Conservation (phyloP, 768 basidiomycete genomes). For the Rubroboletus satanas region DNA sequence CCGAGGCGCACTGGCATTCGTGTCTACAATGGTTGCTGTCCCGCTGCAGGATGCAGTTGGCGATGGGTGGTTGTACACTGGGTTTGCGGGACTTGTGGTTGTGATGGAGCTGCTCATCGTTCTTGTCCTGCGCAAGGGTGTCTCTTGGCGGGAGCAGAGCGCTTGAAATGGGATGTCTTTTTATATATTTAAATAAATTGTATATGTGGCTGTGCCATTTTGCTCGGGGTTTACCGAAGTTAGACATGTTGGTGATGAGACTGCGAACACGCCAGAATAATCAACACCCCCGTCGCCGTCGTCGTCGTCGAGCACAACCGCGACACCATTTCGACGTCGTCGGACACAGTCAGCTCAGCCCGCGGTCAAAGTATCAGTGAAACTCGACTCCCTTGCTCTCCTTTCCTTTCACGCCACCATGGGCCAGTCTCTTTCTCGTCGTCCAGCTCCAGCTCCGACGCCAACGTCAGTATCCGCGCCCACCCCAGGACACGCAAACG, state of each 20-base stretch:
- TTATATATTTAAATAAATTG: slow-evolving; percentile 9
- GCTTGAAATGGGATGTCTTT: slow-evolving; percentile 1
- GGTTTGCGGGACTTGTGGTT: slow-evolving; percentile 54
- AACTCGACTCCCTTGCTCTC: not conserved
- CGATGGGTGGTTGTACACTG: slow-evolving; percentile 76
- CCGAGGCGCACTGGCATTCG: slow-evolving; percentile 64
- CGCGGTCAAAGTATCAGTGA: not conserved
- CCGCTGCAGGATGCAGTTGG: slow-evolving; percentile 73
- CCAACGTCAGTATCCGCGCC: slow-evolving; percentile 7
- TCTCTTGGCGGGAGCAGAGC: slow-evolving; percentile 50
- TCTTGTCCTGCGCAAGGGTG: slow-evolving; percentile 59
- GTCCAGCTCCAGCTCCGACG: slow-evolving; percentile 8
- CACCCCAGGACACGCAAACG: slow-evolving; percentile 4
- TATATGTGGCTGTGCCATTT: slow-evolving; percentile 16
- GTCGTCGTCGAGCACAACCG: slow-evolving; percentile 13
- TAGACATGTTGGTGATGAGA: slow-evolving; percentile 22
- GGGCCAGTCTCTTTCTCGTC: slow-evolving; percentile 33
- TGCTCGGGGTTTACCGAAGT: slow-evolving; percentile 20
- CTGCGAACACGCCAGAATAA: slow-evolving; percentile 27
- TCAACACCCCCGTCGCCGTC: slow-evolving; percentile 10
- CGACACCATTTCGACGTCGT: slow-evolving; percentile 10
- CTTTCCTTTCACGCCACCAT: slow-evolving; percentile 14
- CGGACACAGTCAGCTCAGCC: not conserved
- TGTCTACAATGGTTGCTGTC: slow-evolving; percentile 68
- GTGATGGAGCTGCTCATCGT: slow-evolving; percentile 53